These are phyloP conservation scores for Pseudocercospora ulei DNA, from an alignment of 2,329 filamentous ascomycete species.

Conservation along the genomic window DNA sequence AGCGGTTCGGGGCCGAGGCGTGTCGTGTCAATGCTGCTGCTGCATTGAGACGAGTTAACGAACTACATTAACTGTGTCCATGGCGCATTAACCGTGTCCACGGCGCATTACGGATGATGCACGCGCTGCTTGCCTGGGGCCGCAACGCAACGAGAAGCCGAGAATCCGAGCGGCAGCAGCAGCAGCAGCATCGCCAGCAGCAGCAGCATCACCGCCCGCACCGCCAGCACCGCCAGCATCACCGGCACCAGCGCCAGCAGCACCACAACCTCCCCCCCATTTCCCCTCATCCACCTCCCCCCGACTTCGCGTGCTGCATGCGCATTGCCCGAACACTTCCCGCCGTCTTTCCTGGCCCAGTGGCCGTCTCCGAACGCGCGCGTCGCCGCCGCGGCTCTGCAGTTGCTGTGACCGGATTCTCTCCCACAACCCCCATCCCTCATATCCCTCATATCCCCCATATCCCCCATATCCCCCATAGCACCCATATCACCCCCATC, in stretches of 20 bases:
- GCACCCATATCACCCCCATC: constrained; percentile 7
- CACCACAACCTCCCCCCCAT: background rate
- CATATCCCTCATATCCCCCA: too few species aligned
- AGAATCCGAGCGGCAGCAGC: too few species aligned
- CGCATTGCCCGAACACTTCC: constrained; percentile 1
- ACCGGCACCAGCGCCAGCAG: constrained; percentile 1
- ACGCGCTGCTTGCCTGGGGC: too few species aligned
- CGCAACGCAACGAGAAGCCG: too few species aligned
- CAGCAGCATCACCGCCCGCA: background rate
- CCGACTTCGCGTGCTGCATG: constrained; percentile 4
- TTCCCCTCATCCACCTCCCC: background rate
- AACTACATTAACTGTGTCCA: too few species aligned
- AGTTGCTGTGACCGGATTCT: background rate
- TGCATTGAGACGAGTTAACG: too few species aligned
- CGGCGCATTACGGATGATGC: too few species aligned
- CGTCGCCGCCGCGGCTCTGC: constrained; percentile 11
- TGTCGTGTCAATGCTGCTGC: too few species aligned
- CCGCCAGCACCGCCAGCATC: background rate
- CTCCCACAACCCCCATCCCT: constrained; percentile 7
- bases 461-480: constrained; percentile 5
- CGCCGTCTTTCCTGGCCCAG: background rate
- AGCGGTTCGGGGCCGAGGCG: too few species aligned
- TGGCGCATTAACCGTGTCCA: too few species aligned
- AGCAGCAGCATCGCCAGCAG: background rate
- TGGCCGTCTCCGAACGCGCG: background rate